Base-by-base conservation (phyloP, 257 asterid species). In the Rhazya stricta region DNA sequence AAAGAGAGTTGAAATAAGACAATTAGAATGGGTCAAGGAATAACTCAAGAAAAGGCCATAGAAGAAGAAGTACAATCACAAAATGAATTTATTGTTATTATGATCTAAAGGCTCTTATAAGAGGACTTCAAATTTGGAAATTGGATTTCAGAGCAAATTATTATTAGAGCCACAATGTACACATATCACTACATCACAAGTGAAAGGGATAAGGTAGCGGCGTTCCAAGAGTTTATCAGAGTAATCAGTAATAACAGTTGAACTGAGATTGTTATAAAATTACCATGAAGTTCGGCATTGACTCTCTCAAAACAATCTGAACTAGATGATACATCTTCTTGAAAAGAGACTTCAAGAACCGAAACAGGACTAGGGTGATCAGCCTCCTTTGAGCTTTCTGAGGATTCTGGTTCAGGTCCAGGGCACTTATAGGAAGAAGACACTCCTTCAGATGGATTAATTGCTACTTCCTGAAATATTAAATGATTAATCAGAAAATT, bases 311-410 rank as follows among this genome's bases (percentile, higher is more conserved):
- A 91, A 82, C 94, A 86, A 76, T 94, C 97, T 66, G 91, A 83
- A 68, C 83, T 74, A 76, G 92, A 79, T 29, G 88, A 78, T 13
- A 69, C 60, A 69, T 91, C 95, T 79, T 90, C 98, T 4, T 84
- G 57, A 61, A 83, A 85, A 73, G 94, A 86, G 77, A 84, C 83
- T 81, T 89, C 93, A 80, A 91, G 89, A 75, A 91, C 91, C 63
- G 98, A 91, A 77, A 84, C 82, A 13, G 99, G 98, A 83, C 99
- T 94, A 66, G 84, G 90, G 87, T 89, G 91, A 76, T 88, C 93
- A 45, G 87, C 91, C 79, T 89, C 97, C 79, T 85, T 89, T 63
- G 86, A 89, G 88, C 89, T 81, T 77, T 85, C 93, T 61, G 84
- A 82, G 46, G 82, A 87, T 69, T 84, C 96, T 8, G 76, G 84